phyloP scores from a whole-genome alignment of 2,329 filamentous ascomycete genomes.

The Cladosporium halotolerans region DNA sequence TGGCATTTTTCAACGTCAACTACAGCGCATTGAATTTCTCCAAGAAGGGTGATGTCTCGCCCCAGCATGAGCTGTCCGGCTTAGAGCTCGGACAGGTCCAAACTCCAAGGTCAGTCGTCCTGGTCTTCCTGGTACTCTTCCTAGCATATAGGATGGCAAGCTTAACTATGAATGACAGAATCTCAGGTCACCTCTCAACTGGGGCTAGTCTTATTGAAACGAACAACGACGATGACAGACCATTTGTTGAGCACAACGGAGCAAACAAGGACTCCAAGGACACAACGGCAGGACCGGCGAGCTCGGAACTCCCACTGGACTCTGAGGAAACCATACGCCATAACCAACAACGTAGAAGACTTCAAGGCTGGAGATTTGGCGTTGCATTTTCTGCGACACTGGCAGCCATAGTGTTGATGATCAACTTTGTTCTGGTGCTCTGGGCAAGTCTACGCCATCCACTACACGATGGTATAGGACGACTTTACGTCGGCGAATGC shows the following conservation, averaged over 20 bases:
- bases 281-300: too few relatives aligned
- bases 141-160: background rate
- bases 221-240: too few relatives aligned
- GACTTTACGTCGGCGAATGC: slow-evolving; percentile 21
- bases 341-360: background rate
- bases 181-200: background rate
- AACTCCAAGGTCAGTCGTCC: background rate
- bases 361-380: background rate
- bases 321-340: background rate
- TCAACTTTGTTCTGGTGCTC: background rate
- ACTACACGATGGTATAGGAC: slow-evolving; percentile 15
- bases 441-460: background rate
- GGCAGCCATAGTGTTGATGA: background rate
- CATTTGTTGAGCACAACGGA: too few relatives aligned
- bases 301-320: too few relatives aligned
- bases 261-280: too few relatives aligned
- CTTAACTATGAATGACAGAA: background rate
- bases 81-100: background rate
- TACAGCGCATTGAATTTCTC: background rate
- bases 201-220: background rate
- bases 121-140: background rate
- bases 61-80: background rate
- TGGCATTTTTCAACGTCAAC: background rate
- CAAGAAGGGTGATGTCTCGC: background rate
- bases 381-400: background rate